Conservation (phyloP, 495 filamentous ascomycete species). For the Penicillium turbatum region DNA sequence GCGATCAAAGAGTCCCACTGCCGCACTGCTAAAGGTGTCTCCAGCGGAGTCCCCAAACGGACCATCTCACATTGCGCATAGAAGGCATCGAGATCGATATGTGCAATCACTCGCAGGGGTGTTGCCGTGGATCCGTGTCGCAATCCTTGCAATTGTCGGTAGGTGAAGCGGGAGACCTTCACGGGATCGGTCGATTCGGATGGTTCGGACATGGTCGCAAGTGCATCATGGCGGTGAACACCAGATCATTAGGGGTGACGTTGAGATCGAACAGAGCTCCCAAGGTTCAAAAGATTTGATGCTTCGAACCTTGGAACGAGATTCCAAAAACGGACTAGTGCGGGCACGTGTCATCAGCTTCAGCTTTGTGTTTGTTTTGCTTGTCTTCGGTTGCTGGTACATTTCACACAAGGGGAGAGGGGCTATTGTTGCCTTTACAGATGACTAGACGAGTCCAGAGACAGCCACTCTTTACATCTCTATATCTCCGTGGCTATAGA, state of each 20-base stretch:
- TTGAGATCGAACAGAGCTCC: background rate
- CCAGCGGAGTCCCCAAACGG: slow-evolving; percentile 66
- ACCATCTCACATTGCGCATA: slow-evolving; percentile 97
- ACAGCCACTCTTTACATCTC: background rate
- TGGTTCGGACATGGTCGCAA: slow-evolving; percentile 23
- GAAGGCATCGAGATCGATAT: slow-evolving; percentile 95
- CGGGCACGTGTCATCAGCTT: slow-evolving; percentile 12
- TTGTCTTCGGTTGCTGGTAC: background rate
- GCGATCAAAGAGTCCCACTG: slow-evolving; percentile 79
- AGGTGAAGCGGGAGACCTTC: slow-evolving; percentile 73
- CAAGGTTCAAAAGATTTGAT: background rate
- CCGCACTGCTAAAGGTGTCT: slow-evolving; percentile 86
- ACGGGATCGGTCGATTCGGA: slow-evolving; percentile 33
- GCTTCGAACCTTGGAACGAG: slow-evolving; percentile 6
- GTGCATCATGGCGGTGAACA: slow-evolving; percentile 20
- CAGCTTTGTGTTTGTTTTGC: slow-evolving; percentile 1
- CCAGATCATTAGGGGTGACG: background rate
- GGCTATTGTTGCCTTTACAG: background rate
- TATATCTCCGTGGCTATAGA: background rate
- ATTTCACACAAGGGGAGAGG: background rate
- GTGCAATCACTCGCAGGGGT: slow-evolving; percentile 82
- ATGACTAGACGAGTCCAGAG: background rate
- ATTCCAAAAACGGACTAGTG: slow-evolving; percentile 17
- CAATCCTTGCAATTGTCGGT: slow-evolving; percentile 73
- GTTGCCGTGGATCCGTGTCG: slow-evolving; percentile 63